A percentile compares a stretch with the other conserved stretches of the same genome.
These are phyloP conservation scores for Xylaria castorea DNA, from an alignment of 495 filamentous ascomycete species.

Conservation along the genomic window DNA sequence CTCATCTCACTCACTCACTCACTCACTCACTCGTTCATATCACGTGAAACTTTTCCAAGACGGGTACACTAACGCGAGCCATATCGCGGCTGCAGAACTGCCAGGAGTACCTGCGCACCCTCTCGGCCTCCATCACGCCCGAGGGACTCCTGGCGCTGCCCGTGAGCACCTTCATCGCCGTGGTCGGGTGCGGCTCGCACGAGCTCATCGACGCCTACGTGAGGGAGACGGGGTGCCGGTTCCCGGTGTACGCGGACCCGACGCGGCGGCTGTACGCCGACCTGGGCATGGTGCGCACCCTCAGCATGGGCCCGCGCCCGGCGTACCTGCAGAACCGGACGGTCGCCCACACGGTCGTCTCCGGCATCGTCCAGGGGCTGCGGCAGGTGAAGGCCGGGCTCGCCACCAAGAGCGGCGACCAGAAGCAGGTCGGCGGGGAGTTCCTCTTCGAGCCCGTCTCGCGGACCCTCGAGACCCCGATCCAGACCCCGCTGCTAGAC, in stretches of 20 bases:
- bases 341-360: constrained; percentile 51
- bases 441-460: constrained; percentile 71
- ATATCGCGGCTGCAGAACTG: constrained; percentile 68
- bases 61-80: not conserved
- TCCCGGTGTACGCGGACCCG: constrained; percentile 84
- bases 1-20: no score
- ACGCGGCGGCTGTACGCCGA: constrained; percentile 69
- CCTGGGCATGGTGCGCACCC: constrained; percentile 73
- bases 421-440: constrained; percentile 80
- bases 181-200: constrained; percentile 82
- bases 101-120: constrained; percentile 73
- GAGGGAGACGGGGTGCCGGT: constrained; percentile 67
- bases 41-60: no score
- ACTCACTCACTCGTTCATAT: no score
- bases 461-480: constrained; percentile 40
- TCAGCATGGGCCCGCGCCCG: constrained; percentile 67
- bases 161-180: constrained; percentile 66
- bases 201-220: constrained; percentile 74
- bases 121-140: constrained; percentile 66
- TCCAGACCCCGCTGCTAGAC: constrained; percentile 40
- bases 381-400: constrained; percentile 58
- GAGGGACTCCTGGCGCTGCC: constrained; percentile 60
- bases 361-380: constrained; percentile 63
- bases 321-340: constrained; percentile 66
- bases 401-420: constrained; percentile 70